Evolutionary conservation across 164 flowering plant genomes (phyloP).

Genomic region (Liriodendron chinense): DNA sequence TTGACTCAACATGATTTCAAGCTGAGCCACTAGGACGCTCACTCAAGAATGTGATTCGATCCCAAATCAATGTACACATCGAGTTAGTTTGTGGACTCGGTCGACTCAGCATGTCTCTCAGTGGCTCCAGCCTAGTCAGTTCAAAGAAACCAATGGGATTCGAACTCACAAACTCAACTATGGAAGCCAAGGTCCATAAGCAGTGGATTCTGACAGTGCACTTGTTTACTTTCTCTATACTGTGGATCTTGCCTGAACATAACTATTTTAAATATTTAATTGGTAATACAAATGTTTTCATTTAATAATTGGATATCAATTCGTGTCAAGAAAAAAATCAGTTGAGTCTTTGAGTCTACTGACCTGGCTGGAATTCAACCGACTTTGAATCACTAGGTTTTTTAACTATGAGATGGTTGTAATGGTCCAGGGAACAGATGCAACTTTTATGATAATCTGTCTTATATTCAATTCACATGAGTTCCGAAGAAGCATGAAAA

Average conservation of each 20-base stretch:
- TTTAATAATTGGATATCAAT: neutral
- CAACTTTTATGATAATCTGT: neutral
- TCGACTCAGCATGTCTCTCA: too few relatives aligned
- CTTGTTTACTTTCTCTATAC: too few relatives aligned
- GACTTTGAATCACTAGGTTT: too few relatives aligned
- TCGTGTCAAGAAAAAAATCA: neutral
- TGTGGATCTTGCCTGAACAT: too few relatives aligned
- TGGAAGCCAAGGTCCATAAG: too few relatives aligned
- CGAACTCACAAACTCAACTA: too few relatives aligned
- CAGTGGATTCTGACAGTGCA: too few relatives aligned
- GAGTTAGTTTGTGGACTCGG: too few relatives aligned
- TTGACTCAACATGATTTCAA: neutral
- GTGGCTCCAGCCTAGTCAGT: too few relatives aligned
- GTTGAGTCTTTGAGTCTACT: neutral
- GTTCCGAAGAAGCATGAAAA: neutral
- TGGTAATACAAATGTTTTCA: too few relatives aligned
- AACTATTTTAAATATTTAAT: too few relatives aligned
- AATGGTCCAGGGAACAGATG: neutral
- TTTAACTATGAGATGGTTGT: neutral
- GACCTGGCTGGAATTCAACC: neutral
- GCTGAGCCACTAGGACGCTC: neutral
- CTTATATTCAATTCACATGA: neutral
- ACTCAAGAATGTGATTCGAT: neutral
- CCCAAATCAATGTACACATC: neutral
- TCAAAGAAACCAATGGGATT: too few relatives aligned